phyloP scores from a whole-genome alignment of 371 early-diverging fungal species.

The Actinomucor elegans region DNA sequence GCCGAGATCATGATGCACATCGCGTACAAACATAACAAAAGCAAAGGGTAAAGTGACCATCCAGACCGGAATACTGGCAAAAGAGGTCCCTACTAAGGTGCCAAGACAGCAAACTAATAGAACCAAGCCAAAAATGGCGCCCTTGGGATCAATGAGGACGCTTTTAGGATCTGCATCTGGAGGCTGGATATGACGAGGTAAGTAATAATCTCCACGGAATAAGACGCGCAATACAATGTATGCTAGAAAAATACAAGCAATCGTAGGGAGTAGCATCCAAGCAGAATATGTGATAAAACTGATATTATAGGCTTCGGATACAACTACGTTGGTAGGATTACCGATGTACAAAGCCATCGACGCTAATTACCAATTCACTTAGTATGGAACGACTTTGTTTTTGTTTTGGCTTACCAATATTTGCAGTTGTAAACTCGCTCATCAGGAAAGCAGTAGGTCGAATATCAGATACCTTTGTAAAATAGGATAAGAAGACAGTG shows the following conservation, averaged over 20 bases:
- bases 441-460: slow-evolving; percentile 66
- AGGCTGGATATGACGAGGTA: slow-evolving; percentile 45
- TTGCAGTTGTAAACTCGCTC: slow-evolving; percentile 71
- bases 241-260: slow-evolving; percentile 55
- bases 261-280: slow-evolving; percentile 77
- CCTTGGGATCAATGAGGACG: slow-evolving; percentile 54
- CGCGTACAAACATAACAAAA: slow-evolving; percentile 45
- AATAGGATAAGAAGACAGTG: slow-evolving; percentile 76
- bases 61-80: slow-evolving; percentile 69
- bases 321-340: slow-evolving; percentile 85
- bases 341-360: slow-evolving; percentile 84
- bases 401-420: slow-evolving; percentile 46
- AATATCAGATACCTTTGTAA: slow-evolving; percentile 63
- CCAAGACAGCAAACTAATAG: slow-evolving; percentile 52
- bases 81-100: slow-evolving; percentile 64
- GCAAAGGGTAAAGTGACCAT: slow-evolving; percentile 72
- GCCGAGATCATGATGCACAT: slow-evolving; percentile 46
- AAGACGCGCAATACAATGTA: slow-evolving; percentile 53
- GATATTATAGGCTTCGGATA: slow-evolving; percentile 75
- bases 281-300: slow-evolving; percentile 74
- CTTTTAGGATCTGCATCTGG: slow-evolving; percentile 54
- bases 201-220: slow-evolving; percentile 44
- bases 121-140: slow-evolving; percentile 58
- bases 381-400: neutral
- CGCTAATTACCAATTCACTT: slow-evolving; percentile 29